Evolutionary conservation across 192 early-diverging fungal species (phyloP), one percentile per base, ranked within the genome.

Genomic region (Linnemannia zychae): DNA sequence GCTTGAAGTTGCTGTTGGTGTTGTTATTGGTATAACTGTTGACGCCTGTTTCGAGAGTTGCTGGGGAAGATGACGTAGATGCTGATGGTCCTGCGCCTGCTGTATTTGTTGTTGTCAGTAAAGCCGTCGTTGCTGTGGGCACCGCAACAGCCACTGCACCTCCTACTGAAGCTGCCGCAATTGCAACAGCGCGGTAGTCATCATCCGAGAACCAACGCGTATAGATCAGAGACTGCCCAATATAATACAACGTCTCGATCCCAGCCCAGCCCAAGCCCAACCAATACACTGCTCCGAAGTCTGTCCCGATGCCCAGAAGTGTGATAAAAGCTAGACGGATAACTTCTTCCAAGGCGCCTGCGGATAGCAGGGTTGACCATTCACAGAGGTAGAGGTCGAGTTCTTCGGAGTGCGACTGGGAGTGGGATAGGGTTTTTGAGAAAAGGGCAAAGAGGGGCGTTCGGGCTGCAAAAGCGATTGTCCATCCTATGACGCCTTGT

Each of bases 231-330:
- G 78, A 77, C 67, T 87, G 88, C 7, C 81, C 81, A 44, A 89
- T 89, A 66, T 84, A 89, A 18, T 81, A 89, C 17, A 84, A 18
- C 0, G 88, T 83, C 53, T 89, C 88, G 5, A 82, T 46, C 1
- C 78, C 68, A 15, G 88, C 77, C 88, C 88, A 89, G 0, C 88
- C 88, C 33, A 89, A 78, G 12, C 88, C 88, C 16, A 89, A 33
- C 85, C 84, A 89, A 40, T 89, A 89, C 28, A 86, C 75, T 6
- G 75, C 68, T 12, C 77, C 74, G 80, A 89, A 87, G n/a, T 78
- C 87, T 1, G 3, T 40, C 4, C 60, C 57, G 22, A 67, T 71
- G 0, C 36, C 71, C 18, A 80, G 20, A 20, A 34, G 2, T 7
- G 9, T 36, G 7, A 85, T 65, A 47, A 82, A 44, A 2, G 20